These are phyloP conservation scores for Sugiyamaella lignohabitans DNA, from an alignment of 805 yeast genomes.

Conservation along the genomic window DNA sequence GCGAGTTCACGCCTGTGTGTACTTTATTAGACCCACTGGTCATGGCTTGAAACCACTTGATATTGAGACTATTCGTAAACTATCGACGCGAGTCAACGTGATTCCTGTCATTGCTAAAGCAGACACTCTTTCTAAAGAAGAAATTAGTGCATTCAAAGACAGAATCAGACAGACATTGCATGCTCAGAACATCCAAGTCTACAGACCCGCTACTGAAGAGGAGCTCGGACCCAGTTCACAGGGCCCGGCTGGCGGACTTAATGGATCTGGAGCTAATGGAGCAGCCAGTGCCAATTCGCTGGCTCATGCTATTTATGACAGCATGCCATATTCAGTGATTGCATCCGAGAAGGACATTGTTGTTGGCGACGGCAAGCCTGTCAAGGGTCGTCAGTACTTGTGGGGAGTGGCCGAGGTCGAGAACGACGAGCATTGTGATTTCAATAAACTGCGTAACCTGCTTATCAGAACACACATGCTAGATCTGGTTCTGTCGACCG, in stretches of 20 bases:
- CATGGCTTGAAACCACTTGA: constrained; percentile 60
- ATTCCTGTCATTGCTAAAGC: constrained; percentile 80
- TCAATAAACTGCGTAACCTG: constrained; percentile 53
- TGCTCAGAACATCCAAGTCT: constrained; percentile 51
- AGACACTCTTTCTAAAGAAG: constrained; percentile 60
- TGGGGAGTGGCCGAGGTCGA: constrained; percentile 91
- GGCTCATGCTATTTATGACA: constrained; percentile 20
- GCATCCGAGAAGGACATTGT: constrained; percentile 51
- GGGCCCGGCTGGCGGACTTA: constrained; percentile 28
- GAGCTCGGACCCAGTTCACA: constrained; percentile 27
- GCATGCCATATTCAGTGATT: constrained; percentile 66
- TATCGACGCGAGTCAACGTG: constrained; percentile 66
- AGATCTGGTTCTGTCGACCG: constrained; percentile 72
- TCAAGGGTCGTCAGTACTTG: constrained; percentile 68
- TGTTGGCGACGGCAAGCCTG: constrained; percentile 41
- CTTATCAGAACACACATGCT: constrained; percentile 66
- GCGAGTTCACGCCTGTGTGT: constrained; percentile 79
- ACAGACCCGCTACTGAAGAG: constrained; percentile 42
- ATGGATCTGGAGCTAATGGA: constrained; percentile 14
- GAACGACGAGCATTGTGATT: constrained; percentile 72
- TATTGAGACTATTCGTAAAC: constrained; percentile 62
- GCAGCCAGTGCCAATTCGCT: not conserved
- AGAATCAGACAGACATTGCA: constrained; percentile 45
- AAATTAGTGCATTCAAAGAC: constrained; percentile 47
- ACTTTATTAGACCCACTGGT: constrained; percentile 68